Base-by-base conservation (phyloP, 805 yeast genomes). In the Myxozyma udenii region DNA sequence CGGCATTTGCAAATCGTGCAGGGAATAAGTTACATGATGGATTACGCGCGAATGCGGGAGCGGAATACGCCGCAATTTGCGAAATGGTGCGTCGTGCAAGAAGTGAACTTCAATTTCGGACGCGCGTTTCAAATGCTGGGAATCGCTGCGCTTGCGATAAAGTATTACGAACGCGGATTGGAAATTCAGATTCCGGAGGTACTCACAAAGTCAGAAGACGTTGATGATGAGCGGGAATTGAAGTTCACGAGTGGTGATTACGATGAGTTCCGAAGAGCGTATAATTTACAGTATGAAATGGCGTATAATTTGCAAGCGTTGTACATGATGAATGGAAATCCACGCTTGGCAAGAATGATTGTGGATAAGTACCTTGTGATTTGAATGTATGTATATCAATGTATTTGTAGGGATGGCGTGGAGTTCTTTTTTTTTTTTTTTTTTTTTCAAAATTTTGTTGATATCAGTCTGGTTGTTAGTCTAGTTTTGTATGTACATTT, bases 1-100 rank as follows among this genome's bases (percentile, higher is more conserved):
- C 79, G 97, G 50, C 96, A 91, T 63, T 75, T 85, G 51, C 97
- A 90, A 64, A 74, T 93, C 21, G 71, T 93, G 1, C 97, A 93
- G 64, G 97, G 96, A 0, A 70, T 93, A 42, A 80, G 90, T 50
- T 89, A 79, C 62, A 65, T 93, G 54, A 68, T 78, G 64, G 93
- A 87, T 60, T 93, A 93, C 62, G 74, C 75, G 37, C 80, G 78
- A 16, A 64, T 76, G 4, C 71, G 93, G 51, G 59, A 44, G 3
- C 35, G 3, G 12, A 9, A 30, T 14, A 67, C 41, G 60, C 74
- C 1, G 62, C 64, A 4, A 53, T 9, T 5, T 14, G 39, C 43
- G 12, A 22, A 16, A 18, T 56, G 42, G 74, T 75, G 38, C 48
- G 89, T 84, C 59, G 66, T 67, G 37, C 91, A 87, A 67, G 98